Evolutionary conservation across 805 yeast species (phyloP).

Genomic region (Candida pseudofarinosa): DNA sequence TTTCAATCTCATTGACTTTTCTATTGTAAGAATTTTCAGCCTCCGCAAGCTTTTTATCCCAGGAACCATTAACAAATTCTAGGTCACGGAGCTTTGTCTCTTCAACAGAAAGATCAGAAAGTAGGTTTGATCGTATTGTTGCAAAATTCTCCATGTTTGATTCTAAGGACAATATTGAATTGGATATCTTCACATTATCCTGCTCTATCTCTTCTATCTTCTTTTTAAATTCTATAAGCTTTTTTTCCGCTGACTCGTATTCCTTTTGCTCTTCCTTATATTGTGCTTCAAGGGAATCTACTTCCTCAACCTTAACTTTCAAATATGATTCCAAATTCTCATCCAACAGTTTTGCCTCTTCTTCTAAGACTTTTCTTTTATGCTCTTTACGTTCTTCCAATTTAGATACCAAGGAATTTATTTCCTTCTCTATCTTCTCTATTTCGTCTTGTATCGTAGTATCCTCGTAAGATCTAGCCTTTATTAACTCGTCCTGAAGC

Average conservation of each 20-base stretch:
- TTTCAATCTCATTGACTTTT: slow-evolving; percentile 22
- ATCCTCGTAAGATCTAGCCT: slow-evolving; percentile 21
- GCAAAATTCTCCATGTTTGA: slow-evolving; percentile 15
- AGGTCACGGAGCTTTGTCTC: slow-evolving; percentile 14
- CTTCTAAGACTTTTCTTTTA: slow-evolving; percentile 7
- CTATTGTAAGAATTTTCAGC: slow-evolving; percentile 16
- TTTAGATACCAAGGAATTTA: slow-evolving; percentile 6
- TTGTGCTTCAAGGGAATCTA: slow-evolving; percentile 22
- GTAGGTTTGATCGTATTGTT: slow-evolving; percentile 13
- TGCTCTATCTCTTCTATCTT: slow-evolving; percentile 4
- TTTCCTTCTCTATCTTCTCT: slow-evolving; percentile 10
- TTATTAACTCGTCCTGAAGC: slow-evolving; percentile 27
- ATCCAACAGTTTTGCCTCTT: slow-evolving; percentile 13
- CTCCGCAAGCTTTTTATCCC: slow-evolving; percentile 15
- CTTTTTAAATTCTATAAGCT: slow-evolving; percentile 3
- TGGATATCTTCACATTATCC: slow-evolving; percentile 4
- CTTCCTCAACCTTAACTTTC: slow-evolving; percentile 17
- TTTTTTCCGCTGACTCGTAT: slow-evolving; percentile 11
- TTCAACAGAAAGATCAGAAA: slow-evolving; percentile 16
- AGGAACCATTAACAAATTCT: slow-evolving; percentile 14
- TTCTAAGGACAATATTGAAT: slow-evolving; percentile 11
- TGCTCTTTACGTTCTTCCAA: slow-evolving; percentile 9
- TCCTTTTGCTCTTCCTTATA: slow-evolving; percentile 21
- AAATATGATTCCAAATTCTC: slow-evolving; percentile 14
- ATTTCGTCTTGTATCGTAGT: slow-evolving; percentile 16